These are phyloP conservation scores for Cyclanthera cordifolia DNA, from an alignment of 306 rosid genomes.

Conservation along the genomic window DNA sequence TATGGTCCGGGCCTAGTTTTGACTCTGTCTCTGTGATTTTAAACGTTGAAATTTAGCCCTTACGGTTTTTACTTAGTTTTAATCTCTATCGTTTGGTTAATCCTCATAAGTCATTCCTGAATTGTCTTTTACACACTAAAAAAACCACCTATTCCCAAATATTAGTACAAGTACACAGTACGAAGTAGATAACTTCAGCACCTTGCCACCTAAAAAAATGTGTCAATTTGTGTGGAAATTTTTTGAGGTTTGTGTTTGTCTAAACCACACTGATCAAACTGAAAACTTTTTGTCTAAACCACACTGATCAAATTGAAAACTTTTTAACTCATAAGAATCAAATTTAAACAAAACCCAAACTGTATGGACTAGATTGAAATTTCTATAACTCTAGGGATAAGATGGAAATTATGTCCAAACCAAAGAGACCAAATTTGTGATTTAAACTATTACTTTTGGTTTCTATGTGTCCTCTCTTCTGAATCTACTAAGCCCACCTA, in stretches of 20 bases:
- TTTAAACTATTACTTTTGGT: neutral
- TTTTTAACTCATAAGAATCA: too few relatives aligned
- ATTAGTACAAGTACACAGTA: neutral
- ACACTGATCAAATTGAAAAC: too few relatives aligned
- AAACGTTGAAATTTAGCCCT: neutral
- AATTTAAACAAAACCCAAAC: neutral
- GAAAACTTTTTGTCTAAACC: too few relatives aligned
- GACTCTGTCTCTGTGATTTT: too few relatives aligned
- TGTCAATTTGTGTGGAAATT: neutral
- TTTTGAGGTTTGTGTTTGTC: too few relatives aligned
- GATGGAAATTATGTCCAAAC: neutral
- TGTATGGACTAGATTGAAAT: neutral
- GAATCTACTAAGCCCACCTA: neutral
- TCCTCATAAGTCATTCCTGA: neutral
- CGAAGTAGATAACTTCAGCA: neutral
- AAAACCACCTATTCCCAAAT: neutral
- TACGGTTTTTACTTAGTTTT: neutral
- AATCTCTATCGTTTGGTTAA: neutral
- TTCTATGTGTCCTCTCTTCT: neutral
- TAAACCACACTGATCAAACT: too few relatives aligned
- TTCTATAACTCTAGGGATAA: neutral
- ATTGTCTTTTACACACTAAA: neutral
- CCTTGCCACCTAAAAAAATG: neutral
- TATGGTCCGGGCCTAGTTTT: neutral
- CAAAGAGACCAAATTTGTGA: neutral